Evolutionary conservation across 257 asterid genomes (phyloP).

Genomic region (Cordia subcordata): DNA sequence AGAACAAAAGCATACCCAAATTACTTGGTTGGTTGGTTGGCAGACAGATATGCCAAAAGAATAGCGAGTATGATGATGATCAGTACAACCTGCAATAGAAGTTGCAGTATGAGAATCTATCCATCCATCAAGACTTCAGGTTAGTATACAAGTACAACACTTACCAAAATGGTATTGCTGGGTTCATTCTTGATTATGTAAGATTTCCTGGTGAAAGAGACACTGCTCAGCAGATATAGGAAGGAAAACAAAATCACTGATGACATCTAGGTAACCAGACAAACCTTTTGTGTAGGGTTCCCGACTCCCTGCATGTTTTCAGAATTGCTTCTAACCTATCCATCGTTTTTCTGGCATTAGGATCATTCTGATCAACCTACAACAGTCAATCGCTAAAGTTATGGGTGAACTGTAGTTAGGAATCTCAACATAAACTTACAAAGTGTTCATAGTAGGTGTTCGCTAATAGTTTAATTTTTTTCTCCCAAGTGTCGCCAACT

Average conservation of each 20-base stretch:
- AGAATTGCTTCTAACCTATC: slow-evolving; percentile 55
- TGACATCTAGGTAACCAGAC: slow-evolving; percentile 3
- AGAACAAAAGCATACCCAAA: slow-evolving; percentile 37
- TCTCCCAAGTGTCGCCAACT: too few species aligned
- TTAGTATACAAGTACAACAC: slow-evolving; percentile 13
- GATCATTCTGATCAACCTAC: slow-evolving; percentile 74
- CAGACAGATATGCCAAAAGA: slow-evolving; percentile 43
- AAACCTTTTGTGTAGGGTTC: slow-evolving; percentile 41
- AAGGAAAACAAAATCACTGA: not conserved
- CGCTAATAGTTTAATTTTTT: too few species aligned
- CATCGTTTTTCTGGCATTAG: slow-evolving; percentile 71
- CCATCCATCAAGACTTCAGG: not conserved
- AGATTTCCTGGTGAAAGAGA: slow-evolving; percentile 56
- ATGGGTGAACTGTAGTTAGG: not conserved
- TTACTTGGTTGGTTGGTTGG: slow-evolving; percentile 28
- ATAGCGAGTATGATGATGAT: slow-evolving; percentile 56
- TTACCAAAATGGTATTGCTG: slow-evolving; percentile 51
- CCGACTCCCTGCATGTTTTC: slow-evolving; percentile 85
- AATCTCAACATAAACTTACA: not conserved
- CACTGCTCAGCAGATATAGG: slow-evolving; percentile 7
- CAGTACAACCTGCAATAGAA: slow-evolving; percentile 51
- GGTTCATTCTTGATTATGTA: slow-evolving; percentile 51
- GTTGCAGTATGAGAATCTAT: slow-evolving; percentile 12
- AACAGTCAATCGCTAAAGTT: not conserved
- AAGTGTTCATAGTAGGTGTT: not conserved